Conservation (phyloP, 192 early-diverging fungal species). For the Umbelopsis sp. region DNA sequence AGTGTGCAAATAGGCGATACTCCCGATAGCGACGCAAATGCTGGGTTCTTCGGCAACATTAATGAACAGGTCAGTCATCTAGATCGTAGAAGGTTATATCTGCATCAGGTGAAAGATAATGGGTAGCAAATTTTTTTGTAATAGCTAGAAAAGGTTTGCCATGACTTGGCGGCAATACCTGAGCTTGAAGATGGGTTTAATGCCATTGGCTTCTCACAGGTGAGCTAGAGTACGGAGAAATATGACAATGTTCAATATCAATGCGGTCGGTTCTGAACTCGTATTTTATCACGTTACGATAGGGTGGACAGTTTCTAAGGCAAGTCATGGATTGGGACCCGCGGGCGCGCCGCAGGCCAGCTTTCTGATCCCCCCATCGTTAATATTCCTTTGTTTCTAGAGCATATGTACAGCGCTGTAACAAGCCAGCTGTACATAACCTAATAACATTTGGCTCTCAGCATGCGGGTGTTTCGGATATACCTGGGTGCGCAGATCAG, state of each 20-base stretch:
- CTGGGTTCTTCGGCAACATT: slow-evolving; percentile 88
- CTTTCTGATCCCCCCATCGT: background rate
- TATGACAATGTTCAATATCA: too few species aligned
- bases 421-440: slow-evolving; percentile 67
- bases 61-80: slow-evolving; percentile 62
- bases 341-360: background rate
- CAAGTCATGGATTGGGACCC: background rate
- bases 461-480: slow-evolving; percentile 77
- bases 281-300: background rate
- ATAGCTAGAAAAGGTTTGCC: slow-evolving; percentile 79
- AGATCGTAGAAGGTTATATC: background rate
- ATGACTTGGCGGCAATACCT: slow-evolving; percentile 55
- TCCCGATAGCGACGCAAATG: slow-evolving; percentile 72
- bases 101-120: background rate
- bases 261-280: too few species aligned
- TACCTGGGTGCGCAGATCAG: slow-evolving; percentile 71
- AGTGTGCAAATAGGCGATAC: slow-evolving; percentile 70
- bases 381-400: slow-evolving; percentile 47
- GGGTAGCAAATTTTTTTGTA: background rate
- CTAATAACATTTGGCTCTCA: slow-evolving; percentile 89
- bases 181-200: slow-evolving; percentile 81
- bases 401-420: slow-evolving; percentile 83
- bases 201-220: slow-evolving; percentile 91
- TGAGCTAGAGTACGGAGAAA: slow-evolving; percentile 16
- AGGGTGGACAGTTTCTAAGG: slow-evolving; percentile 34